phyloP scores from a whole-genome alignment of 2,329 filamentous ascomycete genomes.

The Eutypella sp. region DNA sequence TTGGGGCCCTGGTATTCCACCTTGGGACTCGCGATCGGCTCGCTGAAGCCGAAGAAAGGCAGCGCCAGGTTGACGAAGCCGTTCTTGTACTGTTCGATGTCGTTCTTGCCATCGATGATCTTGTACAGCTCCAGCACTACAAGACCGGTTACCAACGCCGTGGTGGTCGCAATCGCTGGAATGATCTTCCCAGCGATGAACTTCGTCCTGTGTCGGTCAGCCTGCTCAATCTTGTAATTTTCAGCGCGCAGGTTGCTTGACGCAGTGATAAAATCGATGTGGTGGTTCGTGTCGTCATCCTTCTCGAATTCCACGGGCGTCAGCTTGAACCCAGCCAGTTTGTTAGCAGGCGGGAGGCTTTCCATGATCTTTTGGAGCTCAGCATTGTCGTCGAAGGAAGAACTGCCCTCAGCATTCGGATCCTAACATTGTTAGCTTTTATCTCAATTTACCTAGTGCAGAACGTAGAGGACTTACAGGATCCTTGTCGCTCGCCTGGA shows the following conservation, averaged over 20 bases:
- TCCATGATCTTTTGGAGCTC: conserved; percentile 69
- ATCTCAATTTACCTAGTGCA: background rate
- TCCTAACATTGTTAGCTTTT: conserved; percentile 46
- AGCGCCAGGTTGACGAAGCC: conserved; percentile 95
- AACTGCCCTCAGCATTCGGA: conserved; percentile 63
- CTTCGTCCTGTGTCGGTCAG: conserved; percentile 96
- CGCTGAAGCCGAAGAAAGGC: conserved; percentile 97
- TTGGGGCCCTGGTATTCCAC: conserved; percentile 78
- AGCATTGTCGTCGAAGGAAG: conserved; percentile 64
- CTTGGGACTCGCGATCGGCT: conserved; percentile 92
- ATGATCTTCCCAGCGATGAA: conserved; percentile 99
- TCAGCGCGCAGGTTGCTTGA: conserved; percentile 94
- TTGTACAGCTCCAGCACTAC: conserved; percentile 94
- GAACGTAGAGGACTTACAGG: conserved; percentile 57
- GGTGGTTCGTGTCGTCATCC: conserved; percentile 94
- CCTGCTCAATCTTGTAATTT: conserved; percentile 94
- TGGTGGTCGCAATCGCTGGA: conserved; percentile 95
- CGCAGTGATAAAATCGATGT: conserved; percentile 98
- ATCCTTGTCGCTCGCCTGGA: conserved; percentile 92
- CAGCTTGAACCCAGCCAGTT: conserved; percentile 81
- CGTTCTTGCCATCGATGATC: conserved; percentile 90
- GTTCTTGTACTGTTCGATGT: conserved; percentile 98
- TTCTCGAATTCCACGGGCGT: conserved; percentile 96
- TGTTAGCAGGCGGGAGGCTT: conserved; percentile 71
- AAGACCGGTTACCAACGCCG: conserved; percentile 88